phyloP scores from a whole-genome alignment of 306 rosid genomes.

The Begonia fuchsioides region DNA sequence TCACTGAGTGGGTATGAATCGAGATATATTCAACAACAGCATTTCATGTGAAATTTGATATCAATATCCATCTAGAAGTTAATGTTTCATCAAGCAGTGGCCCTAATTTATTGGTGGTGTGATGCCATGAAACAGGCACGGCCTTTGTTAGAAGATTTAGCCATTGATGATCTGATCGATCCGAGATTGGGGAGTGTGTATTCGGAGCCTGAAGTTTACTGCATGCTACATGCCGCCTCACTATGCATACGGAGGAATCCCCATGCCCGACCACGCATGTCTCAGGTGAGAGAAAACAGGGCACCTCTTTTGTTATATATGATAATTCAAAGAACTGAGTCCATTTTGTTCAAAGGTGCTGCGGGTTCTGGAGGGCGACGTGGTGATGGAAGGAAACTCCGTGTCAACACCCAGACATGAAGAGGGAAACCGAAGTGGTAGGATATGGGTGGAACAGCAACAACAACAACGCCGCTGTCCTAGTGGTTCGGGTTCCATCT shows the following conservation, averaged over 20 bases:
- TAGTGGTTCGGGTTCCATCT: constrained; percentile 38
- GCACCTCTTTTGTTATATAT: background rate
- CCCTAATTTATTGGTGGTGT: background rate
- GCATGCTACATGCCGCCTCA: constrained; percentile 89
- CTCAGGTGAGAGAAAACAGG: constrained; percentile 48
- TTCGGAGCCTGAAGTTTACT: constrained; percentile 65
- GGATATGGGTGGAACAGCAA: constrained; percentile 57
- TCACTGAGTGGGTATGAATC: constrained; percentile 83
- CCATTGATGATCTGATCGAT: constrained; percentile 73
- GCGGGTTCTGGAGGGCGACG: constrained; percentile 86
- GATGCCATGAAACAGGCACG: constrained; percentile 46
- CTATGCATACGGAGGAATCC: constrained; percentile 89
- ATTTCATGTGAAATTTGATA: background rate
- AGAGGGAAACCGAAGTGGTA: constrained; percentile 62
- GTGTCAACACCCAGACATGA: constrained; percentile 57
- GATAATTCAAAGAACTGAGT: background rate
- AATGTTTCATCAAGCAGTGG: background rate
- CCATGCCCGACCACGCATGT: constrained; percentile 89
- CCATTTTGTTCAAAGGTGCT: constrained; percentile 38
- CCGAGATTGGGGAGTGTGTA: constrained; percentile 63
- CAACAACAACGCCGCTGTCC: constrained; percentile 29
- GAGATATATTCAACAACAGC: background rate
- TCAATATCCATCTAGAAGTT: no score
- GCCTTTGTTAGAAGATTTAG: constrained; percentile 66
- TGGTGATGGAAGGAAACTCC: constrained; percentile 66